Evolutionary conservation across 2,329 filamentous ascomycete species (phyloP), one percentile per base, ranked within the genome.

Genomic region (Emergomyces pasteurianus): DNA sequence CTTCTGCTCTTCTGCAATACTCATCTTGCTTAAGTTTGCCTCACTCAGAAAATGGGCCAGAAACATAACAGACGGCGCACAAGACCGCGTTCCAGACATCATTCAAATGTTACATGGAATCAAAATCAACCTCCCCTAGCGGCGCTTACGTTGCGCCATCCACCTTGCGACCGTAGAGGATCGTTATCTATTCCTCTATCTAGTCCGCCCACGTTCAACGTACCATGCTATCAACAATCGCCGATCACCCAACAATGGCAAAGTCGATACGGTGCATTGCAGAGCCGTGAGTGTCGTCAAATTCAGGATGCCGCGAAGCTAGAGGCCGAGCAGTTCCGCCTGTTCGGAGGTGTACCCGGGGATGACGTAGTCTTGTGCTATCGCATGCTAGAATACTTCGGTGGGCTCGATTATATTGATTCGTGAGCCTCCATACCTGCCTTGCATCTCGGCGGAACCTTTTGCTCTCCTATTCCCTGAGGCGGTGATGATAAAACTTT

Each of bases 321-420:
- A 55, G 72, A 77, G 65, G 70, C 67, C 43, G 74, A 78, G 60
- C 76, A 75, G 63, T 77, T 68, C 66, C 76, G 77, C 60, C 69
- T 78, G 3, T 78, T 77, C 64, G 76, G 76, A 31, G 76, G 75
- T 14, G 75, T 76, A 64, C 73, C 75, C 18, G 75, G 74, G 38
- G 76, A 77, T 62, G 75, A 78, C 62, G 66, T 73, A 62, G 70
- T 65, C 60, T 72, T 80, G 50, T 79, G 77, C 67, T 75, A 75
- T 66, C 74, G 74, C 60, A 80, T 80, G 78, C 70, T 79, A 62
- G 77, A 79, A 65, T 78, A 77, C 60, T 80, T 80, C 61, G 76
- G 71, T 65, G 75, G 75, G 60, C 73, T 80, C 65, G 77, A 80
- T 64, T 80, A 77, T 67, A 76, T 79, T 63, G 69, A 78, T 61